phyloP scores from a whole-genome alignment of 768 basidiomycete species.

The Gymnopilus dilepis region DNA sequence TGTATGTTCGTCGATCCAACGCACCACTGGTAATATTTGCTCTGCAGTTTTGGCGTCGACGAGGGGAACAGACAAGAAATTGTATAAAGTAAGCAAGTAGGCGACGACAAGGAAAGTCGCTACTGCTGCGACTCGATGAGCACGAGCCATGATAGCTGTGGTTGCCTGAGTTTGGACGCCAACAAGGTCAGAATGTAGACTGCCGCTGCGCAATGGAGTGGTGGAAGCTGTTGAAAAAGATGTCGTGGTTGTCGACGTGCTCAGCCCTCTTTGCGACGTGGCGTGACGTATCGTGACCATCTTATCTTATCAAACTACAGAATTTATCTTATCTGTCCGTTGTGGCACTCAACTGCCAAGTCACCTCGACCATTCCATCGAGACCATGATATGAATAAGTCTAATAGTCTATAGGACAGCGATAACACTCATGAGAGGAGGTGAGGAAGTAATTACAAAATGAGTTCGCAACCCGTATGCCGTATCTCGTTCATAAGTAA shows the following conservation, averaged over 20 bases:
- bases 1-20: conserved; percentile 24
- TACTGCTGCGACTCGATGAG: conserved; percentile 54
- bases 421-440: no score
- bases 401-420: not conserved
- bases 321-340: no score
- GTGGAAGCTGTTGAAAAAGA: conserved; percentile 8
- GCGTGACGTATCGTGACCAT: conserved; percentile 13
- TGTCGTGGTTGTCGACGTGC: not conserved
- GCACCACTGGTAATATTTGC: conserved; percentile 64
- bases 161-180: conserved; percentile 10
- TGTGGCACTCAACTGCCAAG: no score
- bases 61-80: conserved; percentile 59
- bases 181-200: conserved; percentile 15
- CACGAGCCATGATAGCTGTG: conserved; percentile 58
- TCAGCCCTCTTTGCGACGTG: conserved; percentile 19
- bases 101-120: conserved; percentile 46
- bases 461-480: no score
- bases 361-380: no score
- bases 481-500: conserved; percentile 9
- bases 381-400: not conserved
- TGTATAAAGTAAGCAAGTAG: conserved; percentile 64
- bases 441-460: no score
- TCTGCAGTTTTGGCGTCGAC: conserved; percentile 49
- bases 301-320: conserved; percentile 11
- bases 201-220: conserved; percentile 5